Conservation (phyloP, 768 basidiomycete species). For the Russula emetica region DNA sequence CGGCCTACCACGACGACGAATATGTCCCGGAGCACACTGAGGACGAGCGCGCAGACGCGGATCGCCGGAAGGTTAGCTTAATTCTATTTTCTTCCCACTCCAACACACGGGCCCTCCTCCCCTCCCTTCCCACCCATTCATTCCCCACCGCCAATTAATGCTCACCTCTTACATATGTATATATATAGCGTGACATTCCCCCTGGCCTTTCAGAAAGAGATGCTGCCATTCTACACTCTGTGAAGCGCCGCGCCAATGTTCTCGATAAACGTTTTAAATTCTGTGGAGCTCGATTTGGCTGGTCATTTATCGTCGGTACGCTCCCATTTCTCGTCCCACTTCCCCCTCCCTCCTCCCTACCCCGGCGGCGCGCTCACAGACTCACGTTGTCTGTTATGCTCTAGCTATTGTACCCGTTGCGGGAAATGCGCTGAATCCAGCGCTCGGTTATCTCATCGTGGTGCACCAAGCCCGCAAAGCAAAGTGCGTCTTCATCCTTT, state of each 20-base stretch:
- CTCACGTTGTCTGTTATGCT: not conserved
- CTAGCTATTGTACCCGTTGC: constrained; percentile 61
- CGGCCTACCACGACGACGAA: constrained; percentile 61
- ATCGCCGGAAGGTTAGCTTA: constrained; percentile 50
- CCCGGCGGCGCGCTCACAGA: not conserved
- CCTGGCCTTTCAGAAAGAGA: constrained; percentile 76
- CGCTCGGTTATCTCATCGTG: constrained; percentile 72
- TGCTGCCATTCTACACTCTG: constrained; percentile 63
- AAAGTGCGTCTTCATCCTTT: constrained; percentile 43
- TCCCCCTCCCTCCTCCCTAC: not conserved
- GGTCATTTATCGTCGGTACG: constrained; percentile 69
- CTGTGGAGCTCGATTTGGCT: constrained; percentile 81
- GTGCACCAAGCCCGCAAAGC: constrained; percentile 70
- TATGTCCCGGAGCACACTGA: constrained; percentile 37
- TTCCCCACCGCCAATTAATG: no score
- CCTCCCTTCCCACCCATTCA: not conserved
- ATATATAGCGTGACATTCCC: constrained; percentile 53
- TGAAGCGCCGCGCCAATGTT: constrained; percentile 74
- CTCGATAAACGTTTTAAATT: constrained; percentile 84
- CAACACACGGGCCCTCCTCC: not conserved
- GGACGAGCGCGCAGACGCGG: constrained; percentile 32
- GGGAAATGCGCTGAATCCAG: constrained; percentile 60
- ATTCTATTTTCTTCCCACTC: not conserved
- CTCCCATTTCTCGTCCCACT: not conserved
- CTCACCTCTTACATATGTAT: no score